Conservation (phyloP, 805 yeast genomes). For the Pichia exigua region DNA sequence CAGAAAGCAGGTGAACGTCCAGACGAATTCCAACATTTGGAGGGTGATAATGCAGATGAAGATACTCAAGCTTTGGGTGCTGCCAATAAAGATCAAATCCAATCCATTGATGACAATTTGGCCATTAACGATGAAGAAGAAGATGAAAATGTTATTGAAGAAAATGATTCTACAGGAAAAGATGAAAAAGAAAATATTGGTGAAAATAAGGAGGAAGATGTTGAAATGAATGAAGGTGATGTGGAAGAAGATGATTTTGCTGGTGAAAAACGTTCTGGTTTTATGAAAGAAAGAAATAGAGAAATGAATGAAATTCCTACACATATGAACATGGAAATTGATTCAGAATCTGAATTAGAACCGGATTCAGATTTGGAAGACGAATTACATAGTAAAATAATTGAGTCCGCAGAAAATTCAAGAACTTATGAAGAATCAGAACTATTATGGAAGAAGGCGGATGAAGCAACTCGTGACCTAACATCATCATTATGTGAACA, state of each 20-base stretch:
- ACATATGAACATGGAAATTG: slow-evolving; percentile 40
- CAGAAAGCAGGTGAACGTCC: slow-evolving; percentile 59
- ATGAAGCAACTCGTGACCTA: slow-evolving; percentile 76
- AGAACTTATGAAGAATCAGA: slow-evolving; percentile 52
- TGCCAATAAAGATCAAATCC: slow-evolving; percentile 72
- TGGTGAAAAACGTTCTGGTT: slow-evolving; percentile 15
- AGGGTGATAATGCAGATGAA: slow-evolving; percentile 66
- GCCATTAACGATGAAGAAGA: slow-evolving; percentile 65
- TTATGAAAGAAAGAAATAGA: slow-evolving; percentile 16
- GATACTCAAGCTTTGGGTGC: slow-evolving; percentile 93
- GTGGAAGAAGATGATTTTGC: slow-evolving; percentile 18
- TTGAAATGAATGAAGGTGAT: slow-evolving; percentile 22
- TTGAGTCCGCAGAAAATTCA: slow-evolving; percentile 15
- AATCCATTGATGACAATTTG: slow-evolving; percentile 67
- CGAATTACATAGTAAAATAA: slow-evolving; percentile 15
- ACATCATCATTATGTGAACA: slow-evolving; percentile 89
- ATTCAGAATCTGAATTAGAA: slow-evolving; percentile 26
- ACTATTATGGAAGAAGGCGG: slow-evolving; percentile 76
- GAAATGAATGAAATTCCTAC: slow-evolving; percentile 22
- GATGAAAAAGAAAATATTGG: slow-evolving; percentile 20
- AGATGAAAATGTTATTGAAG: slow-evolving; percentile 29
- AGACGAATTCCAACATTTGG: slow-evolving; percentile 79
- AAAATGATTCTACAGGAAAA: slow-evolving; percentile 13
- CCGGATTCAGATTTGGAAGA: slow-evolving; percentile 19
- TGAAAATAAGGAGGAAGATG: slow-evolving; percentile 22